phyloP scores from a whole-genome alignment of 1,139 yeast species.

The Geotrichum phurueaensis region DNA sequence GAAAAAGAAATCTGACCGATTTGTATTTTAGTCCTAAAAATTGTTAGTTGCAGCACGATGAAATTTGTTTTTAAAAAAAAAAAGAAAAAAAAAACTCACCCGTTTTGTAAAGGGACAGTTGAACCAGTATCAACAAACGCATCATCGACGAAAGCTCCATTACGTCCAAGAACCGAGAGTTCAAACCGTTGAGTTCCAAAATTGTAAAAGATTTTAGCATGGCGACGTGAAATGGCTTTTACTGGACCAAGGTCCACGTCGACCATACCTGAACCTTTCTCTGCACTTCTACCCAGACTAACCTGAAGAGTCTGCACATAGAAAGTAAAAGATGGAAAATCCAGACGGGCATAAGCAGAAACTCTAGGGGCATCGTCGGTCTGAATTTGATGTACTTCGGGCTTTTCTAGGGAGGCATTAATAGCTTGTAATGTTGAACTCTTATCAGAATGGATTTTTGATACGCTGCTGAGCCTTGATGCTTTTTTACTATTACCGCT shows the following conservation, averaged over 20 bases:
- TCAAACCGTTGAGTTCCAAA: constrained; percentile 94
- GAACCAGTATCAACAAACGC: constrained; percentile 81
- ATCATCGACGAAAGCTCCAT: constrained; percentile 95
- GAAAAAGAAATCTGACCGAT: constrained; percentile 87
- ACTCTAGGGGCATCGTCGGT: constrained; percentile 29
- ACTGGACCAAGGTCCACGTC: constrained; percentile 90
- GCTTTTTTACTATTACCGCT: neutral
- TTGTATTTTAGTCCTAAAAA: constrained; percentile 66
- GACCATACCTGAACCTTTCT: constrained; percentile 46
- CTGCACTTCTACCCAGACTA: constrained; percentile 80
- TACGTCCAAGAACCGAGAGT: constrained; percentile 81
- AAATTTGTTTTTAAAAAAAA: neutral
- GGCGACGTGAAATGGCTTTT: constrained; percentile 86
- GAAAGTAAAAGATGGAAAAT: constrained; percentile 87
- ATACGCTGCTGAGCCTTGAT: neutral
- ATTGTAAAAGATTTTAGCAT: constrained; percentile 90
- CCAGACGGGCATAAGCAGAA: constrained; percentile 90
- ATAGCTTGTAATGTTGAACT: constrained; percentile 16
- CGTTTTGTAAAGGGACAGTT: constrained; percentile 77
- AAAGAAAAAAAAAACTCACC: constrained; percentile 23
- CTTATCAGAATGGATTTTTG: constrained; percentile 8
- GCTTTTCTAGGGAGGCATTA: constrained; percentile 5
- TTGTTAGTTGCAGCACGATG: neutral
- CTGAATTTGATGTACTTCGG: neutral
- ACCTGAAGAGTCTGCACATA: constrained; percentile 95